A percentile compares a stretch with the other conserved stretches of the same genome.
Evolutionary conservation across 192 early-diverging fungal species (phyloP).

Genomic region (Chytriomyces sp.): DNA sequence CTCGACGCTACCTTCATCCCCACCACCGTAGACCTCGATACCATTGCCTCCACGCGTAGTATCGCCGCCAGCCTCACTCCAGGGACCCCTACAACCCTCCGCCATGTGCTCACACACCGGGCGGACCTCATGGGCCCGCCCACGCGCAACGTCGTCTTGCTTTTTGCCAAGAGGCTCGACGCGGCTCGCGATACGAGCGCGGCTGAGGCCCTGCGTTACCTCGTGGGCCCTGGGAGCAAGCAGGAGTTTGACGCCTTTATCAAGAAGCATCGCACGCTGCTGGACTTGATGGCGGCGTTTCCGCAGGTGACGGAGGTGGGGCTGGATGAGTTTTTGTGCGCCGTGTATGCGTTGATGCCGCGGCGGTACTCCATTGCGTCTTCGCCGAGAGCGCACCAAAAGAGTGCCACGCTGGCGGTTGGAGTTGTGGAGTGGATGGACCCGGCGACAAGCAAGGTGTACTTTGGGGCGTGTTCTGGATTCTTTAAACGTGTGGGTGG

Average conservation of each 20-base stretch:
- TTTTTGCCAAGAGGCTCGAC: conserved; percentile 39
- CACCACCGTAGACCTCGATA: conserved; percentile 36
- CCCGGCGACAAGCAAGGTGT: background rate
- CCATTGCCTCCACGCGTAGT: conserved; percentile 46
- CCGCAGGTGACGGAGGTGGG: conserved; percentile 39
- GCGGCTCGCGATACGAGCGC: conserved; percentile 21
- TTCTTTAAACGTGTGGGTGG: conserved; percentile 27
- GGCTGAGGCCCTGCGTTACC: conserved; percentile 27
- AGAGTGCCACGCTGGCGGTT: conserved; percentile 17
- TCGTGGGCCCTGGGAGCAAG: conserved; percentile 32
- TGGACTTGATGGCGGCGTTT: conserved; percentile 49
- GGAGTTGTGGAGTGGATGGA: conserved; percentile 29
- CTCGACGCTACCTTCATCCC: conserved; percentile 53
- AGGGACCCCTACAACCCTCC: conserved; percentile 44
- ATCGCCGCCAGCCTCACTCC: conserved; percentile 37
- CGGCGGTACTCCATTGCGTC: conserved; percentile 44
- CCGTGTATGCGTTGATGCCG: conserved; percentile 34
- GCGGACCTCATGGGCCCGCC: conserved; percentile 54
- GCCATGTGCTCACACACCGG: conserved; percentile 47
- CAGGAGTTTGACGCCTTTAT: conserved; percentile 47
- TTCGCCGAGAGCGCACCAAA: background rate
- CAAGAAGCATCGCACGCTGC: conserved; percentile 46
- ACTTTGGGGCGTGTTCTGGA: conserved; percentile 23
- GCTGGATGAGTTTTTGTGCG: conserved; percentile 47
- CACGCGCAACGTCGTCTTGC: conserved; percentile 40